Evolutionary conservation across 192 early-diverging fungal species (phyloP).

Genomic region (Kappamyces sp.): DNA sequence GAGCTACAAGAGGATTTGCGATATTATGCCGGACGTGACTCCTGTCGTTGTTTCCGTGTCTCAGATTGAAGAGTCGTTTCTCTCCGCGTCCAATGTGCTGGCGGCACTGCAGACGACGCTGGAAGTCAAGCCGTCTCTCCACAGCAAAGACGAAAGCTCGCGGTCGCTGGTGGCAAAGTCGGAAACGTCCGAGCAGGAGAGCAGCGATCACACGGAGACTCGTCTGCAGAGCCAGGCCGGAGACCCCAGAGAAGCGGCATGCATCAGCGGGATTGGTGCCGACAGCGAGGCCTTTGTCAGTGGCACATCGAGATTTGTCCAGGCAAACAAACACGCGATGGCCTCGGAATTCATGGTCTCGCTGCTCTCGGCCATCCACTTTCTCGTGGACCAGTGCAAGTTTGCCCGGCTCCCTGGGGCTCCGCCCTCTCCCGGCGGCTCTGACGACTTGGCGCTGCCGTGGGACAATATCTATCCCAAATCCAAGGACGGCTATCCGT

Average conservation of each 20-base stretch:
- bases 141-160: not conserved
- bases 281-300: slow-evolving; percentile 15
- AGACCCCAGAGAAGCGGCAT: not conserved
- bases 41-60: slow-evolving; percentile 28
- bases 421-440: slow-evolving; percentile 12
- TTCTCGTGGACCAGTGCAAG: slow-evolving; percentile 45
- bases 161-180: slow-evolving; percentile 3
- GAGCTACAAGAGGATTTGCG: slow-evolving; percentile 32
- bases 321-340: slow-evolving; percentile 45
- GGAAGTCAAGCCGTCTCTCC: not conserved
- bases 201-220: not conserved
- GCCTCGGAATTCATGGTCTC: slow-evolving; percentile 42
- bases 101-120: slow-evolving; percentile 1
- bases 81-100: too few species aligned
- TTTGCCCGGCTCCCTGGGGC: slow-evolving; percentile 27
- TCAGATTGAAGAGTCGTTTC: too few species aligned
- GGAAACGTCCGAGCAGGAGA: slow-evolving; percentile 14
- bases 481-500: slow-evolving; percentile 53
- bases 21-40: slow-evolving; percentile 28
- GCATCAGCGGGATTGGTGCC: slow-evolving; percentile 9
- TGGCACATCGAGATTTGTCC: slow-evolving; percentile 46
- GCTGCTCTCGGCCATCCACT: slow-evolving; percentile 41
- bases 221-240: slow-evolving; percentile 3
- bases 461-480: slow-evolving; percentile 63
- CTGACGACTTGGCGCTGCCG: slow-evolving; percentile 11